These are phyloP conservation scores for Cucurbitaria berberidis DNA, from an alignment of 2,329 filamentous ascomycete species.

Conservation along the genomic window DNA sequence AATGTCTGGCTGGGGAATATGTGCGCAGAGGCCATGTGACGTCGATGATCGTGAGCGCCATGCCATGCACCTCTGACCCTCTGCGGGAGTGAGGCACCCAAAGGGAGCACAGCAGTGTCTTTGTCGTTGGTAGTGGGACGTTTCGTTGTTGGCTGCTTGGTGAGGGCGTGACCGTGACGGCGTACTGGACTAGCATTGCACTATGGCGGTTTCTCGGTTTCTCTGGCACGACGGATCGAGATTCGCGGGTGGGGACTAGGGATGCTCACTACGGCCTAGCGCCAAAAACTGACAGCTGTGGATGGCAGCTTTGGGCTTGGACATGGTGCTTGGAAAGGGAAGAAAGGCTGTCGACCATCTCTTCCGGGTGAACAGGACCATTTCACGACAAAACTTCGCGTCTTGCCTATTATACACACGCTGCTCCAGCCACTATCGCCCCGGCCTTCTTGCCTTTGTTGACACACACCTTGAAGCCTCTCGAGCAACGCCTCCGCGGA, in stretches of 20 bases:
- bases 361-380: constrained; percentile 3
- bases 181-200: too few relatives aligned
- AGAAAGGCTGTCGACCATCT: constrained; percentile 7
- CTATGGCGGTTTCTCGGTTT: too few relatives aligned
- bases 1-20: constrained; percentile 2
- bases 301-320: constrained; percentile 5
- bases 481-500: background rate
- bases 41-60: background rate
- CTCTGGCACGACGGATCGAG: background rate
- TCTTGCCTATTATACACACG: too few relatives aligned
- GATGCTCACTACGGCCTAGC: constrained; percentile 7
- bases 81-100: background rate
- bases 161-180: too few relatives aligned
- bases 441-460: background rate
- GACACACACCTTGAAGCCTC: background rate
- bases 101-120: background rate
- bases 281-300: constrained; percentile 12
- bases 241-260: constrained; percentile 7
- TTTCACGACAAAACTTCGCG: too few relatives aligned
- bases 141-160: too few relatives aligned
- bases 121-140: too few relatives aligned
- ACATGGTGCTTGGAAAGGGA: background rate
- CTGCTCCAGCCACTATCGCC: too few relatives aligned
- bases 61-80: background rate
- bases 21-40: constrained; percentile 8